A percentile compares a stretch with the other conserved stretches of the same genome.
Evolutionary conservation across 1,139 yeast species (phyloP).

Genomic region (Lodderomyces beijingensis): DNA sequence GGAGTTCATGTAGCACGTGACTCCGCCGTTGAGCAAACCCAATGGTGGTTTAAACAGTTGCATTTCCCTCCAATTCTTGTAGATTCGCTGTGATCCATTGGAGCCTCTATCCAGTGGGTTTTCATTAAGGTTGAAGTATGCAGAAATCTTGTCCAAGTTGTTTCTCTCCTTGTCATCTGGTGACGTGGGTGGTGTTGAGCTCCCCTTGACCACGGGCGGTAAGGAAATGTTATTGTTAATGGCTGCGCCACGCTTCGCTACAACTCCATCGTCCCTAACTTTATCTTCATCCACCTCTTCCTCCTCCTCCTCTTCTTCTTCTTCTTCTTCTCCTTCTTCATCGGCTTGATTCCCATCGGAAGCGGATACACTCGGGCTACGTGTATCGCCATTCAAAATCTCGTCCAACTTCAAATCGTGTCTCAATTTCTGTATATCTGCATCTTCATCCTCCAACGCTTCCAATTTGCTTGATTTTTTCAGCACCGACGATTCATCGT

Average conservation of each 20-base stretch:
- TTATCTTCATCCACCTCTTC: too few relatives aligned
- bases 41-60: constrained; percentile 44
- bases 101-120: constrained; percentile 52
- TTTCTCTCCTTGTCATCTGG: constrained; percentile 29
- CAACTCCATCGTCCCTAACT: too few relatives aligned
- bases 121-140: constrained; percentile 51
- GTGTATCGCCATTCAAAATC: constrained; percentile 12
- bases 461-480: constrained; percentile 2
- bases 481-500: constrained; percentile 14
- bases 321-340: constrained; percentile 23
- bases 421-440: constrained; percentile 29
- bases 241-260: too few relatives aligned
- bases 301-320: constrained; percentile 17
- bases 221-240: neutral
- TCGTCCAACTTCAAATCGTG: constrained; percentile 32
- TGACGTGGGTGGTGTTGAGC: constrained; percentile 41
- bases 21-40: constrained; percentile 88
- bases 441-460: constrained; percentile 17
- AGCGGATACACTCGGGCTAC: neutral
- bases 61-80: constrained; percentile 57
- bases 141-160: neutral
- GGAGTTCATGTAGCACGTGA: constrained; percentile 93
- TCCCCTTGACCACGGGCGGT: constrained; percentile 6
- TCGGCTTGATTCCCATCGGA: constrained; percentile 17
- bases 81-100: constrained; percentile 48